Evolutionary conservation across 345 rosid species (phyloP).

Genomic region (Heritiera fomes): DNA sequence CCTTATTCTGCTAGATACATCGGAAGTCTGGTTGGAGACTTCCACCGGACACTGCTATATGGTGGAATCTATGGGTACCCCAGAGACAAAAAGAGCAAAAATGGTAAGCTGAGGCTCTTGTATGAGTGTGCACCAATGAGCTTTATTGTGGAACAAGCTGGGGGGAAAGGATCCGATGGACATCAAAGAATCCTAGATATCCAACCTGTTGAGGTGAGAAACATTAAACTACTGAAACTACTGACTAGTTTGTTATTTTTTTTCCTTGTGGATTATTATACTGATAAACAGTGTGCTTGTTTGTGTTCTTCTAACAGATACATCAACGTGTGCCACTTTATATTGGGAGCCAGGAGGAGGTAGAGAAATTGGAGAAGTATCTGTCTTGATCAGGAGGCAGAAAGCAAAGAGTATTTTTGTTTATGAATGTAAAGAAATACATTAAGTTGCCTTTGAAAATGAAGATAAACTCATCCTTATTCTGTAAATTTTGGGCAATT

Average conservation of each 20-base stretch:
- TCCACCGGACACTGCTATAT: conserved; percentile 79
- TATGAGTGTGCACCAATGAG: conserved; percentile 99
- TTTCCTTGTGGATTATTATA: not conserved
- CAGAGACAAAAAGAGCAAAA: conserved; percentile 88
- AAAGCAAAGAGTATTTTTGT: conserved; percentile 26
- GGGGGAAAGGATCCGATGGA: conserved; percentile 97
- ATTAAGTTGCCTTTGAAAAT: conserved; percentile 9
- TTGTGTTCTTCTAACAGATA: conserved; percentile 42
- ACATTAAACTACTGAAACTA: not conserved
- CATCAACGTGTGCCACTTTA: conserved; percentile 92
- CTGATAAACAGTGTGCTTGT: not conserved
- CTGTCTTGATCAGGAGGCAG: conserved; percentile 57
- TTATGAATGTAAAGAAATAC: conserved; percentile 26
- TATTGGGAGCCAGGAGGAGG: conserved; percentile 89
- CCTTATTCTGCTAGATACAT: conserved; percentile 94
- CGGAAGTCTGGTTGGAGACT: conserved; percentile 95
- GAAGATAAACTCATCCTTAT: not conserved
- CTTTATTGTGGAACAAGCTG: conserved; percentile 93
- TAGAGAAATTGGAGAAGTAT: conserved; percentile 89
- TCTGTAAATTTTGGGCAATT: not conserved
- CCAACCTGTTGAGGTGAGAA: conserved; percentile 68
- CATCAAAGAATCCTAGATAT: conserved; percentile 80
- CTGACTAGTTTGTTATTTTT: not conserved
- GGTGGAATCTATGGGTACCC: conserved; percentile 97
- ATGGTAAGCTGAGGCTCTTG: conserved; percentile 88